These are phyloP conservation scores for Yamadazyma aaseri DNA, from an alignment of 1,139 yeast species.

Conservation along the genomic window DNA sequence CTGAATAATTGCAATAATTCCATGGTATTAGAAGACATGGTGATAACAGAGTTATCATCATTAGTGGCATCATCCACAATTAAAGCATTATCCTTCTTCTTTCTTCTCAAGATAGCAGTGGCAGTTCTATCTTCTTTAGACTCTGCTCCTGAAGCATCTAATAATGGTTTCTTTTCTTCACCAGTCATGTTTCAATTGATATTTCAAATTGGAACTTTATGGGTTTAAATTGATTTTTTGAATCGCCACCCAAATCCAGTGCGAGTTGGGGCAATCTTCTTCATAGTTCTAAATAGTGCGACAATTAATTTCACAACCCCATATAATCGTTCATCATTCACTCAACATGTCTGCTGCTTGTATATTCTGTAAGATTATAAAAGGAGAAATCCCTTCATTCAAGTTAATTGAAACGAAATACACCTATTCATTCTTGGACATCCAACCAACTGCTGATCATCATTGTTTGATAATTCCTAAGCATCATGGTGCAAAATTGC, in stretches of 20 bases:
- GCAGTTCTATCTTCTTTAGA: constrained; percentile 81
- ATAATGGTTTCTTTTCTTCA: constrained; percentile 34
- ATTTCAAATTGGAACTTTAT: neutral
- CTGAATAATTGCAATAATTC: constrained; percentile 92
- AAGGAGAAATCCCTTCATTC: constrained; percentile 91
- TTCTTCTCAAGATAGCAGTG: constrained; percentile 93
- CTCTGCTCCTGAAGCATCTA: constrained; percentile 47
- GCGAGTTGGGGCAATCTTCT: constrained; percentile 1
- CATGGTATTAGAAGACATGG: constrained; percentile 94
- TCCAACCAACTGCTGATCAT: constrained; percentile 86
- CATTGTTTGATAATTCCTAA: constrained; percentile 90
- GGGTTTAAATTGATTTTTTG: constrained; percentile 1
- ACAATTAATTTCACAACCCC: constrained; percentile 1
- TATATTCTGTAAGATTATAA: constrained; percentile 88
- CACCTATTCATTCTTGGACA: constrained; percentile 83
- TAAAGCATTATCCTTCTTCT: constrained; percentile 95
- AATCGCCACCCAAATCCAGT: constrained; percentile 1
- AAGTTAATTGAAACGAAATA: constrained; percentile 81
- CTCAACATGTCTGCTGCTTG: constrained; percentile 34
- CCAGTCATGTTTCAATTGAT: constrained; percentile 1
- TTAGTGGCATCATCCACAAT: constrained; percentile 96
- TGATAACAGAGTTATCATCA: constrained; percentile 95
- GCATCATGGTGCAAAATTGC: constrained; percentile 87
- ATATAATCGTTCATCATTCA: neutral
- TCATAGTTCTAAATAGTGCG: neutral